These are phyloP conservation scores for Boechera retrofracta DNA, from an alignment of 345 rosid genomes.

Conservation along the genomic window DNA sequence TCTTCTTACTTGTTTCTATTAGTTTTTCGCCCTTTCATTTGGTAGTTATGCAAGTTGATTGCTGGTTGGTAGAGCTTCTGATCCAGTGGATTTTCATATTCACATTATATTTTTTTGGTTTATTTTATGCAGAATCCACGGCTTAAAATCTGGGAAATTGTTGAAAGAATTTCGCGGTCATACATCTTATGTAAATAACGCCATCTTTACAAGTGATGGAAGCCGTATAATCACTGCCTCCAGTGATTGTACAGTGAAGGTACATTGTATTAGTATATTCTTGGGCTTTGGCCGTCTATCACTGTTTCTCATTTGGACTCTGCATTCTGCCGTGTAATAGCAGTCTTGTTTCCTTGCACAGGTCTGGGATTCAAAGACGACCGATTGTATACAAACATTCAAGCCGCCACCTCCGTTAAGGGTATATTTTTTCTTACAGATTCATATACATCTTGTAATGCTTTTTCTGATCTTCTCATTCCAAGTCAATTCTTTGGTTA, in stretches of 20 bases:
- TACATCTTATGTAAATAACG: conserved; percentile 74
- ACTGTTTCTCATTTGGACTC: conserved; percentile 14
- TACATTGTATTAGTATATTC: conserved; percentile 20
- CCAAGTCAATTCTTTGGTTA: conserved; percentile 35
- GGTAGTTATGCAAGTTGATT: neutral
- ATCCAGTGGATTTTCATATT: neutral
- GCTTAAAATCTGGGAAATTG: conserved; percentile 94
- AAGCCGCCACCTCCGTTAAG: conserved; percentile 94
- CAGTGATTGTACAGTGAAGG: conserved; percentile 76
- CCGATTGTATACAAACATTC: conserved; percentile 93
- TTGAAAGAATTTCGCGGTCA: conserved; percentile 97
- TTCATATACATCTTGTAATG: conserved; percentile 26
- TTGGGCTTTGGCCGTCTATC: conserved; percentile 1
- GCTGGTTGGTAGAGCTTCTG: conserved; percentile 15
- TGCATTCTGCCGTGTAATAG: conserved; percentile 24
- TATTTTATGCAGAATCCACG: conserved; percentile 75
- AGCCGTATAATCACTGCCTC: conserved; percentile 89
- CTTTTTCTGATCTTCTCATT: conserved; percentile 10
- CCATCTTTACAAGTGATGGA: conserved; percentile 92
- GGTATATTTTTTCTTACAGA: conserved; percentile 51
- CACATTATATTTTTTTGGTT: neutral
- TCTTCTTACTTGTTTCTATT: neutral
- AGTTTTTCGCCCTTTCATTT: neutral
- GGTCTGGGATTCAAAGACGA: conserved; percentile 97
- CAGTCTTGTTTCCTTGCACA: conserved; percentile 40